phyloP scores from a whole-genome alignment of 129 eudicot species.

The Arctium lappa region DNA sequence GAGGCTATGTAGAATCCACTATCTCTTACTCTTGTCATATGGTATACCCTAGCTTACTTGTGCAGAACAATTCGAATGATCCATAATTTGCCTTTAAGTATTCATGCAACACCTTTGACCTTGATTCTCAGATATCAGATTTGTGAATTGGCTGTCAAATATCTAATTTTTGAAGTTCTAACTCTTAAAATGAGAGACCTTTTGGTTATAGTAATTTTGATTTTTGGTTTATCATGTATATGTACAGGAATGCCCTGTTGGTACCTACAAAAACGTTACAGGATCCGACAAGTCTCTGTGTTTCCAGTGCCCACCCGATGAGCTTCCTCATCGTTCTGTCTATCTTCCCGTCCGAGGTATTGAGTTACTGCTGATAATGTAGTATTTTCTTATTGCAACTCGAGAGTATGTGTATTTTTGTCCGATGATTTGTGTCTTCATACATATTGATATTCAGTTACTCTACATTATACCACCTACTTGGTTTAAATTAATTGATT shows the following conservation, averaged over 20 bases:
- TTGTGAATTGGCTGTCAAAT: neutral
- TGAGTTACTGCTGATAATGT: slow-evolving; percentile 14
- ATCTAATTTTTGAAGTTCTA: neutral
- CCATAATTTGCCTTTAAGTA: neutral
- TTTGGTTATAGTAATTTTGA: neutral
- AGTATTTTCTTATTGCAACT: neutral
- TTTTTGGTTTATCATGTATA: neutral
- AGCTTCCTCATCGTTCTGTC: slow-evolving; percentile 85
- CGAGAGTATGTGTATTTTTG: neutral
- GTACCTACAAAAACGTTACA: slow-evolving; percentile 82
- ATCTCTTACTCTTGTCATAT: neutral
- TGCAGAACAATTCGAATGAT: neutral
- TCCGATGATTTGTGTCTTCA: neutral
- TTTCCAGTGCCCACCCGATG: slow-evolving; percentile 61
- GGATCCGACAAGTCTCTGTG: slow-evolving; percentile 86
- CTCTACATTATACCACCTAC: too few species aligned
- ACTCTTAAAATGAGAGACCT: neutral
- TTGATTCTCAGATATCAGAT: neutral
- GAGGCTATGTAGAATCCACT: neutral
- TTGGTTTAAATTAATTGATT: neutral
- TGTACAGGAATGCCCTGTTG: slow-evolving; percentile 88
- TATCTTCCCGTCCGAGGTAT: slow-evolving; percentile 77
- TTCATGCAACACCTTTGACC: slow-evolving; percentile 2
- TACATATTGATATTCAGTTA: neutral
- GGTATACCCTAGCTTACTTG: neutral